Base-by-base conservation (phyloP, 441 rosid species). In the Euphorbia schlechtendalii region DNA sequence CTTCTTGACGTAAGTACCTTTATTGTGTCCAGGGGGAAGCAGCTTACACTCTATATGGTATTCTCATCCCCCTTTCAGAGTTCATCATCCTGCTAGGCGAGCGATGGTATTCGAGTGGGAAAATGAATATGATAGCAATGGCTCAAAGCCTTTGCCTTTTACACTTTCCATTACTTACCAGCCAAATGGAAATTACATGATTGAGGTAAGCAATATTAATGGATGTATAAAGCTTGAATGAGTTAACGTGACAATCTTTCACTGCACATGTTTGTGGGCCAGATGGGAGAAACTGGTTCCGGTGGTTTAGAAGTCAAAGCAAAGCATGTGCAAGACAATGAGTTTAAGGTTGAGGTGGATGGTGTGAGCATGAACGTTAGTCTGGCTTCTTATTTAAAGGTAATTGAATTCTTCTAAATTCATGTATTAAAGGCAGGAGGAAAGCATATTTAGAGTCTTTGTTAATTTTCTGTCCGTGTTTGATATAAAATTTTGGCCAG, bases 21-120 rank as follows among this genome's bases (percentile, higher is more conserved):
- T 69, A 56, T 66, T 68, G 61, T 71, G 45, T 76, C 60, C 82
- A 93, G 96, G 93, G 63, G 69, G 71, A 52, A 66, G 66, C 62
- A 70, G 83, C 61, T 73, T 82, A 59, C 78, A 72, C 63, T 68
- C 93, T 40, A 65, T 83, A 72, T 93, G 97, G 99, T 80, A 83
- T 75, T 57, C 88, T 55, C 75, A 76, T 74, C 91, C 93, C 66
- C 99, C 97, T 54, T 93, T 93, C 73, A 80, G 96, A 67, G 85
- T 90, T 65, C 91, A 88, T 78, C 93, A 93, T 74, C 75, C 59
- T 43, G 87, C 86, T 49, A 81, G 71, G 75, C 78, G 71, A 53
- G 73, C 76, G 11, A 68, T 88, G 80, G 93, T 83, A 72, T 75
- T 93, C 57, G 88, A 90, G 76, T 93, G 96, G 97, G 80, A 88